Conservation (phyloP, 129 eudicot genomes). For the Erigeron canadensis region DNA sequence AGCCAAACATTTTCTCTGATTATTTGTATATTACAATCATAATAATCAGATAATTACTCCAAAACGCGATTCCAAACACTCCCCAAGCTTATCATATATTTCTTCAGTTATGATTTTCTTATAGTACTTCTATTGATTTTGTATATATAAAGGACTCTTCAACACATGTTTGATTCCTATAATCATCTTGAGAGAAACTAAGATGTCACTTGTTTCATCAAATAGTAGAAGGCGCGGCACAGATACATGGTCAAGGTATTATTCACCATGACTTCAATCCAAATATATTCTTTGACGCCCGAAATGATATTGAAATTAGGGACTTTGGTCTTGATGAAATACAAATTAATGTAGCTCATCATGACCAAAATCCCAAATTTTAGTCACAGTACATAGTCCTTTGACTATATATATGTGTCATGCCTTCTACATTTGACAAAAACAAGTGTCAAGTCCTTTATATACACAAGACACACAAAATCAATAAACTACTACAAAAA, state of each 20-base stretch:
- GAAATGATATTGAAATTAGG: slow-evolving; percentile 90
- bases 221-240: slow-evolving; percentile 91
- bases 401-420: slow-evolving; percentile 86
- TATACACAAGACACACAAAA: slow-evolving; percentile 22
- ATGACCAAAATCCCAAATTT: slow-evolving; percentile 97
- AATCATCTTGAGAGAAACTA: slow-evolving; percentile 75
- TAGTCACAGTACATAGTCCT: slow-evolving; percentile 93
- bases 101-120: not conserved
- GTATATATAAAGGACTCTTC: slow-evolving; percentile 63
- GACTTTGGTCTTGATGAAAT: slow-evolving; percentile 77
- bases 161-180: slow-evolving; percentile 83
- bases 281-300: slow-evolving; percentile 91
- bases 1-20: no score
- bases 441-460: slow-evolving; percentile 94
- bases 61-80: no score
- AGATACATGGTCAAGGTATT: slow-evolving; percentile 93
- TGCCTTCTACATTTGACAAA: slow-evolving; percentile 93
- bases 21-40: no score
- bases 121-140: slow-evolving; percentile 2
- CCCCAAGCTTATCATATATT: not conserved
- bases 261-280: slow-evolving; percentile 97
- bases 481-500: slow-evolving; percentile 1
- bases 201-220: slow-evolving; percentile 90
- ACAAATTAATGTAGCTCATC: slow-evolving; percentile 45
- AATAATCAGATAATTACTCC: no score